Conservation (phyloP, 106 monocot species). For the Dioscorea zingiberensis region DNA sequence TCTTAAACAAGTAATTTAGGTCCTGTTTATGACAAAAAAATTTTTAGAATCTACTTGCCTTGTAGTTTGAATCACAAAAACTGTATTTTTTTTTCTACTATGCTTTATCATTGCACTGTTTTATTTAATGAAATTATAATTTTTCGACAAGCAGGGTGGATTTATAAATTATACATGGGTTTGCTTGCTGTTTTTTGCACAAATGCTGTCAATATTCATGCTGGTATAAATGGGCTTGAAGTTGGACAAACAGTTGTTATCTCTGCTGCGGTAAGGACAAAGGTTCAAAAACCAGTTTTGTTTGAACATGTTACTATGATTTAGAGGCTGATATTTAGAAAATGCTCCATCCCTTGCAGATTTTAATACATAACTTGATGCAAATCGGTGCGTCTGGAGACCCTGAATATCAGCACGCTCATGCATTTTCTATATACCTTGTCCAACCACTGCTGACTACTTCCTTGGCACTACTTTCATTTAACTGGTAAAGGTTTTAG, state of each 20-base stretch:
- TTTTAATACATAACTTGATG: constrained; percentile 95
- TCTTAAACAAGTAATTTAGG: too few species aligned
- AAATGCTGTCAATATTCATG: constrained; percentile 91
- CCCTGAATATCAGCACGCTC: constrained; percentile 74
- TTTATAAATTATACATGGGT: constrained; percentile 94
- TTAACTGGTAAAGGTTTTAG: constrained; percentile 65
- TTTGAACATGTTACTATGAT: background rate
- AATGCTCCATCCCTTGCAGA: constrained; percentile 29
- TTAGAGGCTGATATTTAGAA: too few species aligned
- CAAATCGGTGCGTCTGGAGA: constrained; percentile 85
- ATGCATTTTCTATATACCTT: constrained; percentile 94
- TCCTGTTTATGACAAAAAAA: too few species aligned
- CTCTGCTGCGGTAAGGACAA: constrained; percentile 75
- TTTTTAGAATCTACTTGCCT: too few species aligned
- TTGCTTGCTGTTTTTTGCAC: constrained; percentile 91
- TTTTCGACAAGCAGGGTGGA: constrained; percentile 42
- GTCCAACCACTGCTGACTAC: constrained; percentile 66
- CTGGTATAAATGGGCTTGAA: constrained; percentile 94
- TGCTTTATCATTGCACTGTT: too few species aligned
- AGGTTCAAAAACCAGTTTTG: background rate
- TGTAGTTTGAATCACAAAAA: too few species aligned
- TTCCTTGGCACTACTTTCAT: constrained; percentile 87
- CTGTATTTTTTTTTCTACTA: too few species aligned
- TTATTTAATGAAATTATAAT: too few species aligned
- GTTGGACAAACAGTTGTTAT: constrained; percentile 92